Percentiles rank a stretch among this genome's conserved stretches.
phyloP scores from a whole-genome alignment of 2,329 filamentous ascomycete genomes.

The Sarocladiaceae sp. region DNA sequence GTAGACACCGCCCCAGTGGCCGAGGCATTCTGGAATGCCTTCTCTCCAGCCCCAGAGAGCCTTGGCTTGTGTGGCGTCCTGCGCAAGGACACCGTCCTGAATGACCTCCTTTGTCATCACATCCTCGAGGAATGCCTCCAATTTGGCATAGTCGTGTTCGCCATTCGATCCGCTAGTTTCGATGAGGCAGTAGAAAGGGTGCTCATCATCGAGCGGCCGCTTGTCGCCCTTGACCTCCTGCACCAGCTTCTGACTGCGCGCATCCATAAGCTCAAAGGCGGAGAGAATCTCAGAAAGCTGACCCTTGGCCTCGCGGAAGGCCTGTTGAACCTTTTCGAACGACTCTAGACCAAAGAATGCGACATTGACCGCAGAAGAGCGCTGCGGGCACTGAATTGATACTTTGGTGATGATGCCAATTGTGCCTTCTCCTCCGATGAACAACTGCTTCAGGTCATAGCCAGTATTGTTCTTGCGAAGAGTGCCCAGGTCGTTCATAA shows the following conservation, averaged over 20 bases:
- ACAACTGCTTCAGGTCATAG: conserved; percentile 94
- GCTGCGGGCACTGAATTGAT: conserved; percentile 83
- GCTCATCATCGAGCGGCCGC: conserved; percentile 73
- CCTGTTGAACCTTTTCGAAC: conserved; percentile 81
- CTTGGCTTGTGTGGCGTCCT: conserved; percentile 86
- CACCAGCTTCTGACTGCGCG: conserved; percentile 73
- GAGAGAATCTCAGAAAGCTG: conserved; percentile 94
- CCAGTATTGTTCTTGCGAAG: conserved; percentile 98
- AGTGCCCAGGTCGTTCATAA: conserved; percentile 82
- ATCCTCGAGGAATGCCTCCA: conserved; percentile 84
- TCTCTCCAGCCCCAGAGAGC: conserved; percentile 90
- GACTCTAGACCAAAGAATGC: conserved; percentile 90
- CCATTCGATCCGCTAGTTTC: conserved; percentile 94
- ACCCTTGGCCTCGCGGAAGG: conserved; percentile 83
- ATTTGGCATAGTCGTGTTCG: conserved; percentile 90
- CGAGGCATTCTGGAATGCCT: conserved; percentile 83
- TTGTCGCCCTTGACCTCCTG: conserved; percentile 69
- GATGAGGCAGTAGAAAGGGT: conserved; percentile 94
- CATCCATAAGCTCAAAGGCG: conserved; percentile 97
- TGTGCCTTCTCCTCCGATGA: conserved; percentile 93
- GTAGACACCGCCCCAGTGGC: conserved; percentile 92
- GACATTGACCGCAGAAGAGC: conserved; percentile 85
- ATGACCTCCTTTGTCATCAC: conserved; percentile 88
- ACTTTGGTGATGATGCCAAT: conserved; percentile 91
- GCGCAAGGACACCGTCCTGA: conserved; percentile 82